A percentile compares a stretch with the other conserved stretches of the same genome.
Evolutionary conservation across 106 monocot genomes (phyloP).

Genomic region (Phalaenopsis aphrodite): DNA sequence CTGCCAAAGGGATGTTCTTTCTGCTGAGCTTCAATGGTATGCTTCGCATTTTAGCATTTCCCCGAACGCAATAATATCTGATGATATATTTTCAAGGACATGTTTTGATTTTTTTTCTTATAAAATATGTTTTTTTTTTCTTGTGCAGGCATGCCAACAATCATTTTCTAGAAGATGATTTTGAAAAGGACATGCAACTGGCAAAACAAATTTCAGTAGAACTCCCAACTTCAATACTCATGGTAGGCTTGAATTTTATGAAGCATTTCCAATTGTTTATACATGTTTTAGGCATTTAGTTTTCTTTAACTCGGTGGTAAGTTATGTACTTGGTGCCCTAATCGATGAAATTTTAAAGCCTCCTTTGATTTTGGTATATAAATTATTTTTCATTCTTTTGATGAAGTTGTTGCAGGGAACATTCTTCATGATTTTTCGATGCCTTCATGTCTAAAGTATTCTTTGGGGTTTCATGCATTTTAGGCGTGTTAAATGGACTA

Average conservation of each 20-base stretch:
- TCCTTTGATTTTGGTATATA: not conserved
- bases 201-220: slow-evolving; percentile 56
- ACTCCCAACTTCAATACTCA: slow-evolving; percentile 32
- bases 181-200: slow-evolving; percentile 57
- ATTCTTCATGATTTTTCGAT: not conserved
- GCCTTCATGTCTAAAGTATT: not conserved
- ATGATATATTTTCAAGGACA: not conserved
- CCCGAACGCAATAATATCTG: not conserved
- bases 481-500: not conserved
- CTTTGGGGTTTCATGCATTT: not conserved
- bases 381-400: not conserved
- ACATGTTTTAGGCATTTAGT: not conserved
- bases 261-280: not conserved
- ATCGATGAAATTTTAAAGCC: not conserved
- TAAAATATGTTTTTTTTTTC: not conserved
- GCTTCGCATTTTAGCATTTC: not conserved
- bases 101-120: not conserved
- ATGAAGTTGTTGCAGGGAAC: not conserved
- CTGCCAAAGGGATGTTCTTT: slow-evolving; percentile 41
- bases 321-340: not conserved
- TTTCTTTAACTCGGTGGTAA: not conserved
- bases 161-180: slow-evolving; percentile 69
- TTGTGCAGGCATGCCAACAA: slow-evolving; percentile 70
- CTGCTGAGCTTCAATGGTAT: slow-evolving; percentile 65
- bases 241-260: slow-evolving; percentile 18